These are phyloP conservation scores for Fusarium hostae DNA, from an alignment of 2,329 filamentous ascomycete genomes.

Conservation along the genomic window DNA sequence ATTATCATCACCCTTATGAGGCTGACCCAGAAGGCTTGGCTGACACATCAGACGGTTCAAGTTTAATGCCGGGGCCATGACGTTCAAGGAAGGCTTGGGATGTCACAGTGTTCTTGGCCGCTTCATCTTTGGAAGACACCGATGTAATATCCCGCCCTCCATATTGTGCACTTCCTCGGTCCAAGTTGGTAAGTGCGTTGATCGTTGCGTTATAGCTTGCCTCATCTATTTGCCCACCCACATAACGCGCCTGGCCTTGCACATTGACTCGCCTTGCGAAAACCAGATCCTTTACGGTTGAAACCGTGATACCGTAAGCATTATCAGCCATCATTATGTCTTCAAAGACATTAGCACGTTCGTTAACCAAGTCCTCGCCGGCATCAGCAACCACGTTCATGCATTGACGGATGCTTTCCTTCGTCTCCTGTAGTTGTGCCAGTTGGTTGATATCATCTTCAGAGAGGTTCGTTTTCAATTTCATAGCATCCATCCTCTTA, in stretches of 20 bases:
- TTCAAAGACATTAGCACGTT: slow-evolving; percentile 43
- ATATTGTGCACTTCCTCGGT: slow-evolving; percentile 3
- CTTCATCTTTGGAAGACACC: not conserved
- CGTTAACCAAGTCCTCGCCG: slow-evolving; percentile 19
- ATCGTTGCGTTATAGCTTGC: slow-evolving; percentile 12
- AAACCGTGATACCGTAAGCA: slow-evolving; percentile 40
- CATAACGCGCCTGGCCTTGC: slow-evolving; percentile 19
- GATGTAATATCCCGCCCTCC: not conserved
- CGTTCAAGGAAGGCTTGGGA: slow-evolving; percentile 2
- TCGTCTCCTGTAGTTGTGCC: slow-evolving; percentile 33
- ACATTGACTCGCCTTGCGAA: slow-evolving; percentile 37
- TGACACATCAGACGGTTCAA: not conserved
- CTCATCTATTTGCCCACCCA: slow-evolving; percentile 20
- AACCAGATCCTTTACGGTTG: slow-evolving; percentile 42
- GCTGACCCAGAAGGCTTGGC: not conserved
- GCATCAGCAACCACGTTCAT: slow-evolving; percentile 38
- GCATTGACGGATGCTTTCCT: slow-evolving; percentile 37
- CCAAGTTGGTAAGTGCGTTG: slow-evolving; percentile 3
- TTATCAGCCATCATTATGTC: slow-evolving; percentile 40
- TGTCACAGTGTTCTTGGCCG: not conserved
- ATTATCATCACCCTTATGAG: not conserved
- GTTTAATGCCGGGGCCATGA: not conserved
- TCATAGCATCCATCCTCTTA: slow-evolving; percentile 30
- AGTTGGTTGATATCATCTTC: slow-evolving; percentile 23
- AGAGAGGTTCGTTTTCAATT: slow-evolving; percentile 10